A percentile compares a stretch with the other conserved stretches of the same genome.
Evolutionary conservation across 805 yeast genomes (phyloP).

Genomic region (Candida piceae): DNA sequence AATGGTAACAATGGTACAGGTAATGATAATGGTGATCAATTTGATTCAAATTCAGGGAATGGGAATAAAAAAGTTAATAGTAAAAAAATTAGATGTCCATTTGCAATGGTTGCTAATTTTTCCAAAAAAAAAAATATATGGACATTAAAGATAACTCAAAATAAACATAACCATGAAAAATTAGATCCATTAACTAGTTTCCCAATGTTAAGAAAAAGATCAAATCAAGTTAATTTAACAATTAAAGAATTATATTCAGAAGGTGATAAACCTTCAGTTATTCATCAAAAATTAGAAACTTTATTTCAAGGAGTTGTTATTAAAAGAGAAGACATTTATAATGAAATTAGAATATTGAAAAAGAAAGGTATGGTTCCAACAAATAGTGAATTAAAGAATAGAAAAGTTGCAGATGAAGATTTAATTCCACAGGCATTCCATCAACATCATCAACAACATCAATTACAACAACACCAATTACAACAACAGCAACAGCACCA

Average conservation of each 20-base stretch:
- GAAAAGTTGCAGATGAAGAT: conserved; percentile 24
- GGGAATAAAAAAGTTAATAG: conserved; percentile 31
- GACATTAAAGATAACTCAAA: conserved; percentile 49
- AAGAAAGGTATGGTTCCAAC: conserved; percentile 36
- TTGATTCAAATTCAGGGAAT: background rate
- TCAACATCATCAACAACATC: conserved; percentile 12
- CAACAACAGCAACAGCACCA: conserved; percentile 2
- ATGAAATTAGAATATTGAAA: conserved; percentile 52
- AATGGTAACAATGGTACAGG: conserved; percentile 1
- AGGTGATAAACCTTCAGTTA: conserved; percentile 52
- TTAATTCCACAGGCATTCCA: conserved; percentile 7
- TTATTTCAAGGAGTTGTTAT: conserved; percentile 49
- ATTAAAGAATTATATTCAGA: conserved; percentile 47
- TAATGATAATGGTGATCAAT: background rate
- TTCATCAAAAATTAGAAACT: conserved; percentile 46
- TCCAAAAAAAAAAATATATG: conserved; percentile 46
- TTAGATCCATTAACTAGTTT: conserved; percentile 50
- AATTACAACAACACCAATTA: conserved; percentile 2
- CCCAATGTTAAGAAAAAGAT: conserved; percentile 52
- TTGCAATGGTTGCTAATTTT: conserved; percentile 53
- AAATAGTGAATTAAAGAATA: conserved; percentile 21
- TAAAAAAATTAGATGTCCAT: conserved; percentile 52
- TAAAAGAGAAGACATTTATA: conserved; percentile 54
- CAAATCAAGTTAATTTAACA: conserved; percentile 46
- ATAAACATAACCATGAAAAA: conserved; percentile 56